A percentile compares a stretch with the other conserved stretches of the same genome.
Evolutionary conservation across 345 rosid genomes (phyloP).

Genomic region (Draba incana): DNA sequence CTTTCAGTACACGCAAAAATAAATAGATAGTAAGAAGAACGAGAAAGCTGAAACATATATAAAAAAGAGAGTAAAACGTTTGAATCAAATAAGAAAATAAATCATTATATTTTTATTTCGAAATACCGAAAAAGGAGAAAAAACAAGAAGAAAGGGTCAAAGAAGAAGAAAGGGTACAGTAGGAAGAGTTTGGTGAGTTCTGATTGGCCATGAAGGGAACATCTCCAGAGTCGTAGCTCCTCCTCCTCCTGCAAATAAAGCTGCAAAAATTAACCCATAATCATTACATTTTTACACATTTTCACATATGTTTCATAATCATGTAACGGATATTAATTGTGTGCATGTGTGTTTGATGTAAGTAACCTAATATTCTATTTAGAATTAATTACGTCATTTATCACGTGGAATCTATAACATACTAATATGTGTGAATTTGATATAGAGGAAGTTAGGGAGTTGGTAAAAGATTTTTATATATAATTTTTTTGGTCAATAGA

Average conservation of each 20-base stretch:
- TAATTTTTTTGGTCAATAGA: too few relatives aligned
- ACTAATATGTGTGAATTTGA: slow-evolving; percentile 8
- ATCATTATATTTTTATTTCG: background rate
- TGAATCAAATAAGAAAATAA: background rate
- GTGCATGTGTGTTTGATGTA: slow-evolving; percentile 19
- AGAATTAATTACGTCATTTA: slow-evolving; percentile 27
- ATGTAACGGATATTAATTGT: background rate
- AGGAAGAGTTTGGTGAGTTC: slow-evolving; percentile 89
- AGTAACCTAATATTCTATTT: background rate
- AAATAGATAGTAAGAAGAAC: slow-evolving; percentile 35
- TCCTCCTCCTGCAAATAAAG: slow-evolving; percentile 61
- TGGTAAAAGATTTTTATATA: slow-evolving; percentile 24
- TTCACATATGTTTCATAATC: background rate
- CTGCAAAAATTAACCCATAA: slow-evolving; percentile 56
- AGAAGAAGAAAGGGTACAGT: slow-evolving; percentile 55
- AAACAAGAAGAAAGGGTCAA: slow-evolving; percentile 60
- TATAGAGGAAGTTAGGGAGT: slow-evolving; percentile 42
- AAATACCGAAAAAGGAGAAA: slow-evolving; percentile 38
- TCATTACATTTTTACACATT: slow-evolving; percentile 32
- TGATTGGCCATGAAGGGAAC: slow-evolving; percentile 99
- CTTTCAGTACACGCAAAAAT: slow-evolving; percentile 32
- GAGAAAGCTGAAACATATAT: slow-evolving; percentile 29
- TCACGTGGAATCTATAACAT: slow-evolving; percentile 35
- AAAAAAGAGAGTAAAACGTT: slow-evolving; percentile 24
- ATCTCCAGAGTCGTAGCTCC: slow-evolving; percentile 99